Conservation (phyloP, 192 early-diverging fungal genomes). For the Allomyces macrogynus region DNA sequence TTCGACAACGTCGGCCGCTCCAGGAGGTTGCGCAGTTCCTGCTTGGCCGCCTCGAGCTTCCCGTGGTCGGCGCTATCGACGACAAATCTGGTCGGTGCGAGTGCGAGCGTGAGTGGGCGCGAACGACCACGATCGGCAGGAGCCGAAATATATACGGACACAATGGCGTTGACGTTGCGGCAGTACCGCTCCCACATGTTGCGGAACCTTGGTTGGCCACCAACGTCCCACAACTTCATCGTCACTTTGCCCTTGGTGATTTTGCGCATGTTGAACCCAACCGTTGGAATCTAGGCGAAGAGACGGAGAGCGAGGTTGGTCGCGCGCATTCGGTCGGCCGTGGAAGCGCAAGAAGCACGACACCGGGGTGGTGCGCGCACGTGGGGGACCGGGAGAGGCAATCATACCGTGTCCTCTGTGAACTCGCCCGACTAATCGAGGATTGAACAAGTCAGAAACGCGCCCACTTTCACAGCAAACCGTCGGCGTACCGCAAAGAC, state of each 20-base stretch:
- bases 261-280: constrained; percentile 98
- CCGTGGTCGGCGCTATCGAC: constrained; percentile 88
- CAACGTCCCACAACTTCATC: constrained; percentile 99
- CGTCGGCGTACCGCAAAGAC: constrained; percentile 50
- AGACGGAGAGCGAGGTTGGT: background rate
- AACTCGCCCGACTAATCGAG: constrained; percentile 43
- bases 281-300: constrained; percentile 60
- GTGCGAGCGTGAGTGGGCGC: constrained; percentile 2
- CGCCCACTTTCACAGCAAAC: constrained; percentile 2
- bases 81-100: constrained; percentile 47
- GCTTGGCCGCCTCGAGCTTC: constrained; percentile 76
- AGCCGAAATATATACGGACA: constrained; percentile 26
- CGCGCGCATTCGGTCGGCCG: too few relatives aligned
- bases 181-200: constrained; percentile 89
- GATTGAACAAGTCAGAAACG: background rate
- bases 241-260: constrained; percentile 80
- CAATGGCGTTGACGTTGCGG: constrained; percentile 90
- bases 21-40: constrained; percentile 74
- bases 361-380: too few relatives aligned
- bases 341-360: too few relatives aligned
- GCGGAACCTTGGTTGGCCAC: constrained; percentile 90
- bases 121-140: background rate
- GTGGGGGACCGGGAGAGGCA: too few relatives aligned
- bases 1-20: constrained; percentile 81
- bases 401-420: constrained; percentile 39